Percentiles rank a stretch among this genome's conserved stretches.
Conservation (phyloP, 1,139 yeast genomes). For the Geotrichum aggregatum region DNA sequence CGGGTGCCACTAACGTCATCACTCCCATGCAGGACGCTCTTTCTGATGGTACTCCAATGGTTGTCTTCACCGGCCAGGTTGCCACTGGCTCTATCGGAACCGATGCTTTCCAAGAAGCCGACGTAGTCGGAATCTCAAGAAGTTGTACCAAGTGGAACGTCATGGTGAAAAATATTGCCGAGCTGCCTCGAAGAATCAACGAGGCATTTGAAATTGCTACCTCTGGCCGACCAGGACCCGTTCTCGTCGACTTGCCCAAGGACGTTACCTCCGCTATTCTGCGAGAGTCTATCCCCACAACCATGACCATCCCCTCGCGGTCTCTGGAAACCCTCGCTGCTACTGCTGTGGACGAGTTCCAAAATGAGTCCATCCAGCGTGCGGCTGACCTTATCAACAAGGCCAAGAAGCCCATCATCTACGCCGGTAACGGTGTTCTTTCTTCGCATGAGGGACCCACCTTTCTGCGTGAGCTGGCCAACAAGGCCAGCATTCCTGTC, state of each 20-base stretch:
- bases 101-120: conserved; percentile 99
- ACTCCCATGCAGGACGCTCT: conserved; percentile 98
- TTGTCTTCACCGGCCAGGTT: conserved; percentile 97
- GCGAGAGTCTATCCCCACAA: conserved; percentile 80
- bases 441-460: conserved; percentile 78
- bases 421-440: conserved; percentile 88
- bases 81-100: conserved; percentile 94
- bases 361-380: conserved; percentile 66
- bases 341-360: conserved; percentile 70
- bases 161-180: conserved; percentile 92
- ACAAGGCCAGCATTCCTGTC: conserved; percentile 88
- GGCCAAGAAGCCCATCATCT: conserved; percentile 84
- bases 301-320: conserved; percentile 77
- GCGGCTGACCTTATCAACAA: conserved; percentile 73
- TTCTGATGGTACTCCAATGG: conserved; percentile 95
- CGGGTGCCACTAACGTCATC: conserved; percentile 96
- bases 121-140: conserved; percentile 92
- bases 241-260: conserved; percentile 92
- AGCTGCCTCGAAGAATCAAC: conserved; percentile 89
- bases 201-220: conserved; percentile 98
- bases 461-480: conserved; percentile 76
- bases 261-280: conserved; percentile 93
- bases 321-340: conserved; percentile 69
- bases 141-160: conserved; percentile 99
- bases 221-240: conserved; percentile 97